Evolutionary conservation across 2,329 filamentous ascomycete genomes (phyloP).

Genomic region (Ophiostoma sp.): DNA sequence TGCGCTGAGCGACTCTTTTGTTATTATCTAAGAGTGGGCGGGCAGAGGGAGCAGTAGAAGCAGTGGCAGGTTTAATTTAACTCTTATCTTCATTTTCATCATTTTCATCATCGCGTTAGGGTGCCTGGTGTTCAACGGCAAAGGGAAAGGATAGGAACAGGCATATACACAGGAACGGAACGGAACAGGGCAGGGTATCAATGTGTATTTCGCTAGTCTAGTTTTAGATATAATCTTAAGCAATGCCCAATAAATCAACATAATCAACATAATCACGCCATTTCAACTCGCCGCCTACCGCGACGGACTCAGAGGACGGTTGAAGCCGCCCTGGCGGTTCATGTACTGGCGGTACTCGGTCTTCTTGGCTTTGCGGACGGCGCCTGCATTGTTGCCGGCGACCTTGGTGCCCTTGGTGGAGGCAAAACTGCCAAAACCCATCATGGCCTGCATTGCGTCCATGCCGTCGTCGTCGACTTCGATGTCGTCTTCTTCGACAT

Average conservation of each 20-base stretch:
- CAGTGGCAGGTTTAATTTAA: not conserved
- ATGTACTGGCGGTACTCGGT: conserved; percentile 97
- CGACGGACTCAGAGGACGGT: conserved; percentile 68
- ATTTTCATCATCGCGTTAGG: not conserved
- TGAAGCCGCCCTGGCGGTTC: conserved; percentile 81
- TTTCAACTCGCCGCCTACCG: conserved; percentile 34
- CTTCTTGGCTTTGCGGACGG: conserved; percentile 88
- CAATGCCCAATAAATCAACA: not conserved
- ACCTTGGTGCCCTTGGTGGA: conserved; percentile 89
- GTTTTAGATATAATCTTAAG: not conserved
- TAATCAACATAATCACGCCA: not conserved
- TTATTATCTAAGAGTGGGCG: not conserved
- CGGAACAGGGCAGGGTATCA: conserved; percentile 1
- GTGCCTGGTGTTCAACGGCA: not conserved
- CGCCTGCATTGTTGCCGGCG: conserved; percentile 80
- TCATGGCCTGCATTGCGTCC: conserved; percentile 75
- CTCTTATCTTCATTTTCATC: not conserved
- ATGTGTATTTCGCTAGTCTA: conserved; percentile 10
- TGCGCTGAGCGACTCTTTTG: not conserved
- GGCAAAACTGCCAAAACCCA: conserved; percentile 87
- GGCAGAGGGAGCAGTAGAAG: not conserved
- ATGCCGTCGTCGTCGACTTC: conserved; percentile 66
- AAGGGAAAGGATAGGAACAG: not conserved
- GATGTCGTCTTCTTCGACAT: conserved; percentile 49
- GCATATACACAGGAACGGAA: not conserved